Evolutionary conservation across 1,284 basidiomycete species (phyloP).

Genomic region (Meripilus lineatus): DNA sequence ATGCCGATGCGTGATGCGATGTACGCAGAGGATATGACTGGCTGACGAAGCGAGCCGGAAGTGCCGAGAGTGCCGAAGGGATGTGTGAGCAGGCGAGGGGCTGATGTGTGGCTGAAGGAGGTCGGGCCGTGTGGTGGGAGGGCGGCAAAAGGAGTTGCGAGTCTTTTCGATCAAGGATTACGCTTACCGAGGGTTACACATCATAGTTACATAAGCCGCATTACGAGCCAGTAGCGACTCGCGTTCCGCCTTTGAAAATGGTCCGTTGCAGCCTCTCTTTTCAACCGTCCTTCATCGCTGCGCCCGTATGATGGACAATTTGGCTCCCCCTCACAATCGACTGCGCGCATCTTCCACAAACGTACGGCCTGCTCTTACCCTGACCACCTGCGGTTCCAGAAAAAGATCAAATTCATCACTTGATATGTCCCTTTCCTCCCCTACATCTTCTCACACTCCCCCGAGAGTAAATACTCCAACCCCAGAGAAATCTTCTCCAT

Average conservation of each 20-base stretch:
- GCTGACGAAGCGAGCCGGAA: neutral
- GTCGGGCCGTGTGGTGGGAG: too few relatives aligned
- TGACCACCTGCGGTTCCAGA: slow-evolving; percentile 46
- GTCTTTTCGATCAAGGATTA: too few relatives aligned
- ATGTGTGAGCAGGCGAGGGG: too few relatives aligned
- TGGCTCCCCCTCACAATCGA: slow-evolving; percentile 36
- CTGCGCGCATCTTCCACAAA: slow-evolving; percentile 59
- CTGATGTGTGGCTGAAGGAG: too few relatives aligned
- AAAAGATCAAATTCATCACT: slow-evolving; percentile 40
- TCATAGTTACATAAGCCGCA: neutral
- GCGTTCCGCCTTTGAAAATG: slow-evolving; percentile 3
- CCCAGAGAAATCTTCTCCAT: slow-evolving; percentile 14
- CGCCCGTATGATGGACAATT: slow-evolving; percentile 19
- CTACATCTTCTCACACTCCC: slow-evolving; percentile 21
- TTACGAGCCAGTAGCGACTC: neutral
- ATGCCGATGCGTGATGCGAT: too few relatives aligned
- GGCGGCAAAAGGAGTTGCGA: too few relatives aligned
- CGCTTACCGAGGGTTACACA: neutral
- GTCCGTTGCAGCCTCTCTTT: slow-evolving; percentile 1
- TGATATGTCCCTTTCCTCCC: slow-evolving; percentile 25
- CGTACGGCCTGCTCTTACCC: slow-evolving; percentile 48
- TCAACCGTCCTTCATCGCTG: slow-evolving; percentile 14
- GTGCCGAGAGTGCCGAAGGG: neutral
- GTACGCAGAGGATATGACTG: too few relatives aligned
- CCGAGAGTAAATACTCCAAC: slow-evolving; percentile 18